These are phyloP conservation scores for Cutaneotrichosporon cyanovorans DNA, from an alignment of 1,284 basidiomycete genomes.

Conservation along the genomic window DNA sequence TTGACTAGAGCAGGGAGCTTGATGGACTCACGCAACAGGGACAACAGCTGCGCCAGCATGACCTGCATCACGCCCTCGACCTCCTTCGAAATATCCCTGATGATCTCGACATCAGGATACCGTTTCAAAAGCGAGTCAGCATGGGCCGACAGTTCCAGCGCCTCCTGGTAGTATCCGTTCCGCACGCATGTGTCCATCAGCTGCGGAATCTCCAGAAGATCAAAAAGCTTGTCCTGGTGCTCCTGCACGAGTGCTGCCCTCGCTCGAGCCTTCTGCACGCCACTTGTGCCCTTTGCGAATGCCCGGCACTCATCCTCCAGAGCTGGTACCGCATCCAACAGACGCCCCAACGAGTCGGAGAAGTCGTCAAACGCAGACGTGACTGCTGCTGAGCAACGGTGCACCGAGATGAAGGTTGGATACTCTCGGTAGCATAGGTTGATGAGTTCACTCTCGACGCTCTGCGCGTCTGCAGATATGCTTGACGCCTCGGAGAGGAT, in stretches of 20 bases:
- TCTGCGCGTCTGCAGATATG: constrained; percentile 70
- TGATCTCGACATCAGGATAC: constrained; percentile 48
- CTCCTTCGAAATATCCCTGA: constrained; percentile 59
- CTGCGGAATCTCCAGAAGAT: constrained; percentile 79
- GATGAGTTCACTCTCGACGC: constrained; percentile 75
- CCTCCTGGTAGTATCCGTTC: constrained; percentile 84
- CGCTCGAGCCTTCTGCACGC: constrained; percentile 58
- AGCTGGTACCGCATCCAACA: constrained; percentile 61
- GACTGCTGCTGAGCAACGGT: constrained; percentile 54
- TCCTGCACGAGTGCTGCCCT: constrained; percentile 74
- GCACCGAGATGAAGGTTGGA: constrained; percentile 75
- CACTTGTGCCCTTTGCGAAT: constrained; percentile 56
- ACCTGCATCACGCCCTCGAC: constrained; percentile 57
- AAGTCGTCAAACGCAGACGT: constrained; percentile 57
- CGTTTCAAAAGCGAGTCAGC: constrained; percentile 50
- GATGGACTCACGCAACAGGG: constrained; percentile 69
- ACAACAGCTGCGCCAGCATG: constrained; percentile 59
- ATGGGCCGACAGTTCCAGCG: constrained; percentile 69
- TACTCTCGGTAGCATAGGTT: constrained; percentile 82
- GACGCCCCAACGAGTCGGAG: constrained; percentile 57
- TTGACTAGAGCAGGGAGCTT: constrained; percentile 86
- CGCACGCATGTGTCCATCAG: constrained; percentile 86
- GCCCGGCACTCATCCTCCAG: constrained; percentile 61
- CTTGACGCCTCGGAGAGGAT: constrained; percentile 63
- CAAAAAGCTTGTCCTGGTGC: constrained; percentile 81